A percentile compares a stretch with the other conserved stretches of the same genome.
Conservation (phyloP, 768 basidiomycete genomes). For the Leccinum subtestaceum region DNA sequence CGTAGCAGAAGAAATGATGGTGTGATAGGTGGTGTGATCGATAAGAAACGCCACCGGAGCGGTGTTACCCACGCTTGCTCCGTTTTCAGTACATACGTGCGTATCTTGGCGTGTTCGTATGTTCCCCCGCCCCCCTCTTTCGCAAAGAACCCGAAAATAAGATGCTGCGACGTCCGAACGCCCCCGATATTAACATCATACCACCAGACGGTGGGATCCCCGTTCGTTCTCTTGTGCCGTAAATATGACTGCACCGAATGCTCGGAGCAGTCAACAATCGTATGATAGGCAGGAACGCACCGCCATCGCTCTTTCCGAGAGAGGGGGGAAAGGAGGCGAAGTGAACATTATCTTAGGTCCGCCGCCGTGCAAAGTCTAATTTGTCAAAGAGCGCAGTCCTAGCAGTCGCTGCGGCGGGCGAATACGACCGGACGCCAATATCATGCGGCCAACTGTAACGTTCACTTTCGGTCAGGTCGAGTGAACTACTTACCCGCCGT, state of each 20-base stretch:
- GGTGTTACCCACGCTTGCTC: not conserved
- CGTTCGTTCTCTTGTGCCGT: not conserved
- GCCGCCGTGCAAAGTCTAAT: conserved; percentile 11
- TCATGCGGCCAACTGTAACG: not conserved
- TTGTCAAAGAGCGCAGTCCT: not conserved
- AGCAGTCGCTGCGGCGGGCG: not conserved
- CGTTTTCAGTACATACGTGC: not conserved
- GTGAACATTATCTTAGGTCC: not conserved
- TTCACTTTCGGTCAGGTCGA: not conserved
- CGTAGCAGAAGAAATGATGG: conserved; percentile 1
- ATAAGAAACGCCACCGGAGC: not conserved
- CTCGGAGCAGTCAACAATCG: not conserved
- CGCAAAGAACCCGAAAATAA: not conserved
- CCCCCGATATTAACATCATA: not conserved
- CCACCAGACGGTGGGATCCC: not conserved
- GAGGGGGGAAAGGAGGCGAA: not conserved
- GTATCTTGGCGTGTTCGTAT: not conserved
- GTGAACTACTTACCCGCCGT: not conserved
- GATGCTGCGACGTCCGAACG: not conserved
- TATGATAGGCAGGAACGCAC: not conserved
- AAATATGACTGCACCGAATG: not conserved
- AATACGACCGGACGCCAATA: not conserved
- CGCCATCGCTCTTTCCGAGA: not conserved
- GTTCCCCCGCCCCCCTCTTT: not conserved
- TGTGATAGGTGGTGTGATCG: not conserved